Evolutionary conservation across 139 green algal genomes (phyloP).

Genomic region (Chlamydomonas sp.): DNA sequence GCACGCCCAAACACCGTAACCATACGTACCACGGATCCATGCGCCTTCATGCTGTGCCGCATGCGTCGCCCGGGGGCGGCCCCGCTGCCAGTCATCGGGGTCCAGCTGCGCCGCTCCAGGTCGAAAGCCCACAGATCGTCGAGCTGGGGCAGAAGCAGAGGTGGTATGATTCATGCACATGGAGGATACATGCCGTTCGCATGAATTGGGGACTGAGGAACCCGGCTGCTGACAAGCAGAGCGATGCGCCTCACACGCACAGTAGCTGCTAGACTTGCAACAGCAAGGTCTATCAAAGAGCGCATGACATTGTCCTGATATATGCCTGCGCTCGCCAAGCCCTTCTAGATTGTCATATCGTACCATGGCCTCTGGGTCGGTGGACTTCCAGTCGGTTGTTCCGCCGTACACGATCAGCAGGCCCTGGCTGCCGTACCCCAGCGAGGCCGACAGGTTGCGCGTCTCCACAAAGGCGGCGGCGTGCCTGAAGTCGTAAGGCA

Average conservation of each 20-base stretch:
- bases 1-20: no score
- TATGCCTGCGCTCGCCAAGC: no score
- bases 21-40: background rate
- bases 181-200: no score
- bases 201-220: no score
- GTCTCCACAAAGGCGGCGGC: constrained; percentile 19
- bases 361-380: background rate
- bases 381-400: background rate
- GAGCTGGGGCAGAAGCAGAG: background rate
- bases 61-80: background rate
- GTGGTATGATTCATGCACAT: no score
- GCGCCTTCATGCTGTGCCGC: constrained; percentile 4
- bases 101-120: constrained; percentile 2
- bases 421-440: background rate
- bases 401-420: constrained; percentile 15
- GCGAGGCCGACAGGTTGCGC: background rate
- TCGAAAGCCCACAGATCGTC: constrained; percentile 23
- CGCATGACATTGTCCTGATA: no score
- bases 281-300: no score
- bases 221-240: no score
- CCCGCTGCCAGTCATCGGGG: background rate
- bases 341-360: no score
- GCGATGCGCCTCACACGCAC: no score
- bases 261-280: no score
- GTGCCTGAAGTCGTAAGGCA: background rate